These are phyloP conservation scores for Fragilariopsis cylindrus DNA, from an alignment of 108 stramenopile genomes.

Conservation along the genomic window DNA sequence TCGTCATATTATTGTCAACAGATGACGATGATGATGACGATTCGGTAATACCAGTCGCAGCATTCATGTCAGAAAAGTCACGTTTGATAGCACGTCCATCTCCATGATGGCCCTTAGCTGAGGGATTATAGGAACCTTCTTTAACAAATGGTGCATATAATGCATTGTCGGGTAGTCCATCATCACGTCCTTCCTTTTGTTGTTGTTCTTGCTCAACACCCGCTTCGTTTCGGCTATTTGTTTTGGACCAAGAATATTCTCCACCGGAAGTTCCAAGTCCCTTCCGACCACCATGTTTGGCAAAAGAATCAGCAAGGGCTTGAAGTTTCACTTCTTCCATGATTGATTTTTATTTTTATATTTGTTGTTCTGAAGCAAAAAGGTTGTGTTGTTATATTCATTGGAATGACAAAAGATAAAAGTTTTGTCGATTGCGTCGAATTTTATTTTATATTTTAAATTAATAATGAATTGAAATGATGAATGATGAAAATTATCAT, in stretches of 20 bases:
- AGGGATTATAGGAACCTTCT: slow-evolving; percentile 68
- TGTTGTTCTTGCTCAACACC: slow-evolving; percentile 30
- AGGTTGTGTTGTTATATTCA: background rate
- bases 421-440: no score
- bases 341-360: slow-evolving; percentile 7
- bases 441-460: no score
- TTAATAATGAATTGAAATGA: background rate
- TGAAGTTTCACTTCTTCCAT: slow-evolving; percentile 88
- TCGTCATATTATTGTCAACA: slow-evolving; percentile 7
- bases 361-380: background rate
- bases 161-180: slow-evolving; percentile 81
- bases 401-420: background rate
- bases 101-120: slow-evolving; percentile 36
- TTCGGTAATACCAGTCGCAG: slow-evolving; percentile 22
- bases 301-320: slow-evolving; percentile 74
- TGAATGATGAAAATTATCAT: background rate
- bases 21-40: background rate
- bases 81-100: slow-evolving; percentile 82
- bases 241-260: slow-evolving; percentile 57
- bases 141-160: slow-evolving; percentile 76
- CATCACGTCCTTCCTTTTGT: slow-evolving; percentile 41
- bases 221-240: slow-evolving; percentile 17
- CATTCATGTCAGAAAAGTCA: slow-evolving; percentile 65
- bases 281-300: slow-evolving; percentile 60
- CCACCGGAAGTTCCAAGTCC: slow-evolving; percentile 54